Evolutionary conservation across 352 stramenopile species (phyloP), one percentile per base, ranked within the genome.

Genomic region (Phytophthora pluvialis): DNA sequence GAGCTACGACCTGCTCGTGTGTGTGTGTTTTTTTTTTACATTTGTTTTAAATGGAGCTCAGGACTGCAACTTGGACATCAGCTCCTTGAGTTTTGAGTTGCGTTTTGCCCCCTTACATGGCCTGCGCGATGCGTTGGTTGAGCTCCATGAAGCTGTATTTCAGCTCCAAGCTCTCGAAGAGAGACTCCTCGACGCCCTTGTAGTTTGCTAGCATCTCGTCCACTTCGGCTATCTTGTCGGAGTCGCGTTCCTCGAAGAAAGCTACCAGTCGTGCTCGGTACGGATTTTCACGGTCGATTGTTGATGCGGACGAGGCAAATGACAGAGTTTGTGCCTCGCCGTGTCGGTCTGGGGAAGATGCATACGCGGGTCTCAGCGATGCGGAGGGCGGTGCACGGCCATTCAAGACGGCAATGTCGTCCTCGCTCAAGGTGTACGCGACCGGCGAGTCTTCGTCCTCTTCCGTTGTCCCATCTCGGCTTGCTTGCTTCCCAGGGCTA

Each of bases 111-210:
- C 21, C 2, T 70, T 64, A 77, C 56, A 82, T 44, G 45, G 57
- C 55, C 38, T 81, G 72, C 2, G 70, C 66, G 13, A 86, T 81
- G 31, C 73, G 72, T 31, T 77, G 64, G 52, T 82, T 81, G 28
- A 94, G 58, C 56, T 80, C 73, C 68, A 89, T 77, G 64, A 89
- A 91, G 65, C 79, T 86, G 67, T 95, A 95, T 65, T 95, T 95
- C 45, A 95, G 81, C 54, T 90, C 79, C 18, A 95, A 70, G 36
- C 83, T 93, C 43, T 95, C 80, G 40, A 95, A 91, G 5, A 95
- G 73, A 53, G 77, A 88, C 10, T 73, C 69, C 55, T 95, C 86
- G 12, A 93, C 84, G 29, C 84, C 86, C 13, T 66, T 69, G 64
- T 95, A 95, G 56, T 66, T 92, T 32, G 73, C 58, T 2, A 95